Evolutionary conservation across 306 rosid species (phyloP).

Genomic region (Vigna trinervia): DNA sequence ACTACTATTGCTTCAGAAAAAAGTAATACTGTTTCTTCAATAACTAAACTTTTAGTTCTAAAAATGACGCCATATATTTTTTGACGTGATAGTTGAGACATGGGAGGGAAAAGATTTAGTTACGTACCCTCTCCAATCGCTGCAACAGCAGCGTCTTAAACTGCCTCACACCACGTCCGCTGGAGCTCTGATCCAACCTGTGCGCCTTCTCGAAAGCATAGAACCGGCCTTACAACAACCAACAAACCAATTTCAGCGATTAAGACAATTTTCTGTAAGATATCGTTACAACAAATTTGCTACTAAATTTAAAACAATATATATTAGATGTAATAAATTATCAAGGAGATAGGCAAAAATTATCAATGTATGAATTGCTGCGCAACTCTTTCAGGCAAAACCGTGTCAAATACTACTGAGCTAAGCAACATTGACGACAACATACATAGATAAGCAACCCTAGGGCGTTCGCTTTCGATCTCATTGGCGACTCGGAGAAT

Average conservation of each 20-base stretch:
- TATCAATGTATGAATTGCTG: not conserved
- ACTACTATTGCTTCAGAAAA: too few species aligned
- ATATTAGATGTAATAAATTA: not conserved
- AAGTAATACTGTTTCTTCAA: too few species aligned
- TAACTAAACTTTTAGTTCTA: not conserved
- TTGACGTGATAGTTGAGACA: not conserved
- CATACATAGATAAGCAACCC: slow-evolving; percentile 91
- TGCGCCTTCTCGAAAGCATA: slow-evolving; percentile 98
- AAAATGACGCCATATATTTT: not conserved
- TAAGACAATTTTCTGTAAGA: too few species aligned
- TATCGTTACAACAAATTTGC: not conserved
- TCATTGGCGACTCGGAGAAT: slow-evolving; percentile 93
- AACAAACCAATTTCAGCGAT: not conserved
- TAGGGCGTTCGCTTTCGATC: slow-evolving; percentile 84
- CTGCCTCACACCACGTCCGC: slow-evolving; percentile 97
- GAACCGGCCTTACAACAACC: slow-evolving; percentile 71
- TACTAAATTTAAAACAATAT: too few species aligned
- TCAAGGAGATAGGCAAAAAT: too few species aligned
- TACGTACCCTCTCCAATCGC: slow-evolving; percentile 81
- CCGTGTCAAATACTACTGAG: not conserved
- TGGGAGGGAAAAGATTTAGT: not conserved
- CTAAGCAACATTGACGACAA: not conserved
- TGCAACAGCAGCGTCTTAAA: slow-evolving; percentile 85
- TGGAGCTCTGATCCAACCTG: slow-evolving; percentile 87
- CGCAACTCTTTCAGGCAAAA: not conserved